These are phyloP conservation scores for Pseudogymnoascus verrucosus DNA, from an alignment of 2,329 filamentous ascomycete genomes.

Conservation along the genomic window DNA sequence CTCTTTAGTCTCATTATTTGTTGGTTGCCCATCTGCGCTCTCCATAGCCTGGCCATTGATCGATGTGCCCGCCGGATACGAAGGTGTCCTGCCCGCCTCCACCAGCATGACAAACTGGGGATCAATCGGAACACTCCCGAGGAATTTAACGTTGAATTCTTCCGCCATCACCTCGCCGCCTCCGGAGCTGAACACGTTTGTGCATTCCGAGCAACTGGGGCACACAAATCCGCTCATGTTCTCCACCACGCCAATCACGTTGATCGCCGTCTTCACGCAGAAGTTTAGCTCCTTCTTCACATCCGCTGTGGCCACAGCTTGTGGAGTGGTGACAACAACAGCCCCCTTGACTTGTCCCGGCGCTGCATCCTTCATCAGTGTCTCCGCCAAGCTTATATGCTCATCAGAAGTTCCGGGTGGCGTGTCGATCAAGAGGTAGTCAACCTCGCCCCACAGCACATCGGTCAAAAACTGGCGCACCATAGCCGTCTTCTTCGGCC, in stretches of 20 bases:
- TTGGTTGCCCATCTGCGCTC: slow-evolving; percentile 24
- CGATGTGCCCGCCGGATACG: slow-evolving; percentile 61
- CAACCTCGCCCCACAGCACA: slow-evolving; percentile 79
- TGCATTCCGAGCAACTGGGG: slow-evolving; percentile 72
- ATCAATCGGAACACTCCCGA: slow-evolving; percentile 86
- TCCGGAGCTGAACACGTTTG: slow-evolving; percentile 86
- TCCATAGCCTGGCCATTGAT: slow-evolving; percentile 45
- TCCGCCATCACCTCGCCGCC: slow-evolving; percentile 83
- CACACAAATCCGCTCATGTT: slow-evolving; percentile 96
- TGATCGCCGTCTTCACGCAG: slow-evolving; percentile 72
- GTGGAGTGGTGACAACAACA: slow-evolving; percentile 91
- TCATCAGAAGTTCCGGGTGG: slow-evolving; percentile 95
- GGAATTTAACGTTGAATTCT: slow-evolving; percentile 75
- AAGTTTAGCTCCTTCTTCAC: slow-evolving; percentile 85
- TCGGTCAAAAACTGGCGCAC: slow-evolving; percentile 91
- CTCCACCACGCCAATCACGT: slow-evolving; percentile 85
- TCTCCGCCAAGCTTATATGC: slow-evolving; percentile 90
- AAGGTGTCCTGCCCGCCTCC: slow-evolving; percentile 60
- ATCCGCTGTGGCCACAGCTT: slow-evolving; percentile 87
- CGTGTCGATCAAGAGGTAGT: slow-evolving; percentile 91
- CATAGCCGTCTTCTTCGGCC: slow-evolving; percentile 98
- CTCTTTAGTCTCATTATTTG: slow-evolving; percentile 27
- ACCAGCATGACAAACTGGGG: slow-evolving; percentile 83
- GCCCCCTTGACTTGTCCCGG: slow-evolving; percentile 72
- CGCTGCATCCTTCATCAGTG: slow-evolving; percentile 55